Conservation (phyloP, 306 rosid species). For the Alnus glutinosa region DNA sequence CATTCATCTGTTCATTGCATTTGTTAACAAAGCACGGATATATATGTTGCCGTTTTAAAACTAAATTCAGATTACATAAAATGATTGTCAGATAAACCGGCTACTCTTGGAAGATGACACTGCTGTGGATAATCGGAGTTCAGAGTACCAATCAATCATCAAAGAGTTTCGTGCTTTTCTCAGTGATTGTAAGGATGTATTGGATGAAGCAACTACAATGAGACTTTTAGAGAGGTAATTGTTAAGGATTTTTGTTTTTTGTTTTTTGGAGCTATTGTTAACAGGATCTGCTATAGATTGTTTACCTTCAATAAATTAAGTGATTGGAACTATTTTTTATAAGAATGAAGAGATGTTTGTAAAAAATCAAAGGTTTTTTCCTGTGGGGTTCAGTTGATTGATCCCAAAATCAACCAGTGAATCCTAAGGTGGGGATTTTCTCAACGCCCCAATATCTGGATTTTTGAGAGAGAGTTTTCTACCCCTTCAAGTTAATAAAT, state of each 20-base stretch:
- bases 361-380: background rate
- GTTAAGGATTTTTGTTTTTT: too few relatives aligned
- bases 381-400: background rate
- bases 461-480: background rate
- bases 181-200: conserved; percentile 86
- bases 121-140: conserved; percentile 58
- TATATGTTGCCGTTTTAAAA: conserved; percentile 15
- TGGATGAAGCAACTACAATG: conserved; percentile 97
- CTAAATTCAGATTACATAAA: conserved; percentile 31
- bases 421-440: background rate
- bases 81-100: conserved; percentile 71
- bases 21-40: conserved; percentile 5
- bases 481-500: background rate
- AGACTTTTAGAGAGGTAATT: conserved; percentile 83
- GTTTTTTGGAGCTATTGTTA: background rate
- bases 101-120: conserved; percentile 93
- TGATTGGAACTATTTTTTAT: background rate
- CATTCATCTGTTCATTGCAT: background rate
- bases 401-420: background rate
- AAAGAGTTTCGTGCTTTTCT: conserved; percentile 91
- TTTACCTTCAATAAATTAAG: conserved; percentile 7
- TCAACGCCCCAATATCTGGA: background rate
- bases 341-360: background rate
- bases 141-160: conserved; percentile 79
- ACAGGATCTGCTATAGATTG: conserved; percentile 25